Conservation (phyloP, 768 basidiomycete genomes). For the Porpolomopsis calyptriformis region DNA sequence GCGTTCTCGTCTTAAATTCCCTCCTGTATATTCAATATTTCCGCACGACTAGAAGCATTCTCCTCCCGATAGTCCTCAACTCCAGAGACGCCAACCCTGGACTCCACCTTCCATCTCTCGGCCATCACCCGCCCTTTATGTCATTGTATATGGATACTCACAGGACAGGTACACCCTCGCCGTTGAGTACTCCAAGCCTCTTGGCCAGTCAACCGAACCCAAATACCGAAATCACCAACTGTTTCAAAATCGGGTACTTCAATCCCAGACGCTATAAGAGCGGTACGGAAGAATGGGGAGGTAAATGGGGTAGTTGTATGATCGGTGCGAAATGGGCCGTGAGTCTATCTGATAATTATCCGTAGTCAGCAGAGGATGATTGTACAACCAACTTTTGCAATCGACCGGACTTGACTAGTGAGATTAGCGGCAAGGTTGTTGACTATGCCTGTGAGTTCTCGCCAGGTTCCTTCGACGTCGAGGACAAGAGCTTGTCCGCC, state of each 20-base stretch:
- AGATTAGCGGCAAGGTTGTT: too few relatives aligned
- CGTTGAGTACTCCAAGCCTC: constrained; percentile 61
- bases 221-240: constrained; percentile 62
- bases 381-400: too few relatives aligned
- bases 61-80: constrained; percentile 30
- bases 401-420: too few relatives aligned
- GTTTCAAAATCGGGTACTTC: constrained; percentile 69
- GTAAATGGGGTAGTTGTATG: constrained; percentile 71
- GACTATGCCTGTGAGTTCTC: too few relatives aligned
- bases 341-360: constrained; percentile 3
- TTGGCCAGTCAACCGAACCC: constrained; percentile 63
- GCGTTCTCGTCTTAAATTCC: too few relatives aligned
- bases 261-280: constrained; percentile 67
- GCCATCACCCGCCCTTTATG: constrained; percentile 38
- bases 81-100: constrained; percentile 25
- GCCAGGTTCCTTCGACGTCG: too few relatives aligned
- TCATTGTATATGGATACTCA: constrained; percentile 86
- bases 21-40: too few relatives aligned
- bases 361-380: not conserved
- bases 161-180: constrained; percentile 63
- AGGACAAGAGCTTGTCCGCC: too few relatives aligned
- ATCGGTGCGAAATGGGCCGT: constrained; percentile 79
- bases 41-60: constrained; percentile 19
- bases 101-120: constrained; percentile 17
- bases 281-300: constrained; percentile 77